A percentile compares a stretch with the other conserved stretches of the same genome.
These are phyloP conservation scores for Pluteus cervinus DNA, from an alignment of 768 basidiomycete species.

Conservation along the genomic window DNA sequence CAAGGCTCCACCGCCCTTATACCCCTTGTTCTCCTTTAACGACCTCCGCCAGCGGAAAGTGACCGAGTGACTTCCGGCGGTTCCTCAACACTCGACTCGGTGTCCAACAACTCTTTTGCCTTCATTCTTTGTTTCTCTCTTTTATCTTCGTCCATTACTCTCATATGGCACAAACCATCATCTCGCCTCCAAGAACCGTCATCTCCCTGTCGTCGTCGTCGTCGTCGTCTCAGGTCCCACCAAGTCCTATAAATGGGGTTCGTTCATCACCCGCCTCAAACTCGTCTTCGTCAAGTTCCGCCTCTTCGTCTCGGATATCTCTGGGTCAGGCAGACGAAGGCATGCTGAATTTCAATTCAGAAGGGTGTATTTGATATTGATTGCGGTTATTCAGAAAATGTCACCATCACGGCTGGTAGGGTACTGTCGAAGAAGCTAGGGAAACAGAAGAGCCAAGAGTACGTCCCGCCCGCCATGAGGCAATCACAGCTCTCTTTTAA, in stretches of 20 bases:
- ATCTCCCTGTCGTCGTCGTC: too few species aligned
- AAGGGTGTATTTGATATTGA: too few species aligned
- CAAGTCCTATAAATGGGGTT: too few species aligned
- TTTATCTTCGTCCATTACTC: constrained; percentile 13
- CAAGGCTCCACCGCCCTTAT: constrained; percentile 35
- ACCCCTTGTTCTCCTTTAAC: constrained; percentile 30
- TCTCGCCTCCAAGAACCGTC: constrained; percentile 29
- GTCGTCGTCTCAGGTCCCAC: too few species aligned
- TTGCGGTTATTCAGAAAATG: constrained; percentile 53
- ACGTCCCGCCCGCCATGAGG: constrained; percentile 27
- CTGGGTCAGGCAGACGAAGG: constrained; percentile 61
- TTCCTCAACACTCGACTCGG: constrained; percentile 32
- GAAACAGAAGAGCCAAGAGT: constrained; percentile 65
- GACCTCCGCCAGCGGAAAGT: constrained; percentile 33
- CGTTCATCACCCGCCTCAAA: background rate
- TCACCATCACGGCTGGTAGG: constrained; percentile 59
- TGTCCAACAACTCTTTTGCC: constrained; percentile 12
- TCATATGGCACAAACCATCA: constrained; percentile 15
- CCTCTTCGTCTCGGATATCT: constrained; percentile 52
- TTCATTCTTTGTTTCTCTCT: constrained; percentile 14
- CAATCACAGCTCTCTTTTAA: constrained; percentile 11
- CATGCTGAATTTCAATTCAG: constrained; percentile 25
- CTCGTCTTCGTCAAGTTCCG: constrained; percentile 13
- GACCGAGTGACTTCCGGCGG: constrained; percentile 48
- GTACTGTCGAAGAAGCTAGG: constrained; percentile 38